A percentile compares a stretch with the other conserved stretches of the same genome.
Evolutionary conservation across 2,329 filamentous ascomycete species (phyloP).

Genomic region (Pseudopithomyces maydicus): DNA sequence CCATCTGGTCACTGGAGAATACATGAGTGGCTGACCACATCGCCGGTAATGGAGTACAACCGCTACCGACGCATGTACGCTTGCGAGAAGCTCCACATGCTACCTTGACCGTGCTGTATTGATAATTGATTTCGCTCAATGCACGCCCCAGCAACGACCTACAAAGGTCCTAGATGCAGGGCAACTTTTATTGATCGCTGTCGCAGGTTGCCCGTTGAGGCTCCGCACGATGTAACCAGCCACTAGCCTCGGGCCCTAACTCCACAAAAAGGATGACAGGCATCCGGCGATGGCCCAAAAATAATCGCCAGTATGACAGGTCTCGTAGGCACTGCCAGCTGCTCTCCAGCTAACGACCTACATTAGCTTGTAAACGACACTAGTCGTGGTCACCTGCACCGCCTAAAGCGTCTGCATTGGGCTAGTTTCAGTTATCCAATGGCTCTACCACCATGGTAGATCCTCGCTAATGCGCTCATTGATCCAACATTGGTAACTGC

Average conservation of each 20-base stretch:
- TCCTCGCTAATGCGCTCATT: conserved; percentile 25
- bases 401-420: conserved; percentile 21
- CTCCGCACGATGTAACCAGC: conserved; percentile 35
- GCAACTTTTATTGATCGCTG: conserved; percentile 37
- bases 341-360: conserved; percentile 36
- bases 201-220: conserved; percentile 24
- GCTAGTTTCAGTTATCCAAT: conserved; percentile 23
- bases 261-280: conserved; percentile 16
- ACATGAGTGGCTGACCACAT: background rate
- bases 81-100: conserved; percentile 1
- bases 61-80: background rate
- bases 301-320: conserved; percentile 34
- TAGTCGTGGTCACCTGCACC: conserved; percentile 35
- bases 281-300: conserved; percentile 34
- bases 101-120: conserved; percentile 6
- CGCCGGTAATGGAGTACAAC: background rate
- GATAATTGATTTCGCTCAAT: conserved; percentile 5
- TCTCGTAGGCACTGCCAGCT: conserved; percentile 26
- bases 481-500: conserved; percentile 22
- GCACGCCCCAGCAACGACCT: conserved; percentile 1
- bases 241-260: conserved; percentile 30
- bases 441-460: conserved; percentile 24
- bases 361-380: conserved; percentile 18
- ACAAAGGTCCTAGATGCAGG: conserved; percentile 3
- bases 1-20: background rate